A percentile compares a stretch with the other conserved stretches of the same genome.
These are phyloP conservation scores for Dalbergia oliveri DNA, from an alignment of 306 rosid genomes.

Conservation along the genomic window DNA sequence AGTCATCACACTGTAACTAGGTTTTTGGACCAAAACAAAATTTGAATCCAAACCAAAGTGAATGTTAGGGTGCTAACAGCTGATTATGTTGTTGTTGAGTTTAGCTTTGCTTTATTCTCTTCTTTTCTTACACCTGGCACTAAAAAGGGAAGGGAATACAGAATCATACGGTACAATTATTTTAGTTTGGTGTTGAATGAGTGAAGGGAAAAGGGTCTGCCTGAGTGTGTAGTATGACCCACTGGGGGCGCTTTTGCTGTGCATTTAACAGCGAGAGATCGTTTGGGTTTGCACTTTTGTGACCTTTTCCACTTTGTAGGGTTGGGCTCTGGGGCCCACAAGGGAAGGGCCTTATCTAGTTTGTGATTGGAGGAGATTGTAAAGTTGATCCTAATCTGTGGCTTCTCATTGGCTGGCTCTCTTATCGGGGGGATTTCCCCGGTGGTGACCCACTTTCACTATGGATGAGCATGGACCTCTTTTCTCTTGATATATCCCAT, in stretches of 20 bases:
- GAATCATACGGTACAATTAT: background rate
- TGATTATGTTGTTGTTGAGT: background rate
- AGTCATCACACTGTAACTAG: constrained; percentile 44
- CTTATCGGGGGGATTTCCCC: constrained; percentile 66
- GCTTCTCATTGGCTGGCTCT: constrained; percentile 55
- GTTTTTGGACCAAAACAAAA: constrained; percentile 25
- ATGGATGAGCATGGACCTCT: constrained; percentile 51
- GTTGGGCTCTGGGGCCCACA: constrained; percentile 59
- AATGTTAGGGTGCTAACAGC: too few species aligned
- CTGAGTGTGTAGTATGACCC: constrained; percentile 51
- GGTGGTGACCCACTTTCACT: constrained; percentile 39
- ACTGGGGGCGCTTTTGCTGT: constrained; percentile 70
- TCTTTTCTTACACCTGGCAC: background rate
- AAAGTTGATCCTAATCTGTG: constrained; percentile 59
- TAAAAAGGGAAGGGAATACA: background rate
- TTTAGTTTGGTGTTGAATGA: background rate
- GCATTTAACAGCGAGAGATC: constrained; percentile 36
- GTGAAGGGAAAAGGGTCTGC: too few species aligned
- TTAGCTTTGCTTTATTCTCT: background rate
- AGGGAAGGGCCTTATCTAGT: constrained; percentile 59
- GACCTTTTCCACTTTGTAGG: constrained; percentile 13
- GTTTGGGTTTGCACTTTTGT: constrained; percentile 63
- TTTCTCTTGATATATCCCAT: background rate
- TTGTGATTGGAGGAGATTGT: constrained; percentile 57
- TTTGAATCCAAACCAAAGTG: background rate